Base-by-base conservation (phyloP, 2,329 filamentous ascomycete genomes). In the Monosporascus sp. region DNA sequence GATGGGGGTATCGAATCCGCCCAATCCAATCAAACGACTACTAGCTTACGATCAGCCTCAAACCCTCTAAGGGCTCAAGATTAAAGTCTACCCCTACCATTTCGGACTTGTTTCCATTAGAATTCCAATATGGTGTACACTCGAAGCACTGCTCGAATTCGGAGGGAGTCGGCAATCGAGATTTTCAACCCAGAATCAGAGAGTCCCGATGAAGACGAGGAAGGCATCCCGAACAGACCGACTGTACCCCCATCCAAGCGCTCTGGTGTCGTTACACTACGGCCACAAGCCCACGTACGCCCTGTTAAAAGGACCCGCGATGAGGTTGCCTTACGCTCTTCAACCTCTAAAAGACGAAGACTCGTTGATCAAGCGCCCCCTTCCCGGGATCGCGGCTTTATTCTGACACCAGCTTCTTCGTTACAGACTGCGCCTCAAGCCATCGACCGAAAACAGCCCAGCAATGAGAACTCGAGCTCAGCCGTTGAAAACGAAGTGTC, bases 151-250 rank as follows among this genome's bases (percentile, higher is more conserved):
- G 45, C 46, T 49, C 53, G 49, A 47, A 22, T 24, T 35, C 48
- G 17, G 50, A 47, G 19, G 19, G 19, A 35, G 19, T 38, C 46
- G 2, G 49, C 43, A 47, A 45, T 50, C 35, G 55, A 51, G 37
- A 37, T 52, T 20, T 48, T 50, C n/a, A 35, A 49, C 49, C 24
- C 44, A 37, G 46, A 55, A 26, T 17, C 47, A 8, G 58, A 62
- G 47, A 63, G 58, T 44, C 60, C 60, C 2, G 59, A 60, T 31
- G 59, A 58, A 38, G 57, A 62, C 17, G 60, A 64, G 7, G 62
- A 63, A 26, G 62, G 54, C 45, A 67, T 67, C 24, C 63, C 63
- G 7, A 52, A 51, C 5, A 52, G 52, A 38, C 31, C 27, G 5
- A 26, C 53, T 16, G 49, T 47, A 19, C 58, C 60, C 14, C 57